phyloP scores from a whole-genome alignment of 768 basidiomycete genomes.

The Amanita muscaria region DNA sequence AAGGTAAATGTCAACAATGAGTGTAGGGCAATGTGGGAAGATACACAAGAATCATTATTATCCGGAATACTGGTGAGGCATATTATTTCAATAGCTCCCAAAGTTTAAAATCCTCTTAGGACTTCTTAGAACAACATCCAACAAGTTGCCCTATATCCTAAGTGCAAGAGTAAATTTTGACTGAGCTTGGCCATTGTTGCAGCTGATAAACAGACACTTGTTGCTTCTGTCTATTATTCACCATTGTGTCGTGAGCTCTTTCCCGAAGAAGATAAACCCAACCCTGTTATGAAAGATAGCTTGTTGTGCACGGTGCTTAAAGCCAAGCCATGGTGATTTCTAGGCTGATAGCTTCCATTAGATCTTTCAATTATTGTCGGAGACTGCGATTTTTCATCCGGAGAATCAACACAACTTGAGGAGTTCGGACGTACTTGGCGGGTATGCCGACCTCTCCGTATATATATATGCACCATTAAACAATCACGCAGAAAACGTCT shows the following conservation, averaged over 20 bases:
- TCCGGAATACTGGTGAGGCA: slow-evolving; percentile 42
- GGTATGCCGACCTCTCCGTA: slow-evolving; percentile 25
- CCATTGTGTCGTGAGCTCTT: slow-evolving; percentile 21
- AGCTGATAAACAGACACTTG: slow-evolving; percentile 24
- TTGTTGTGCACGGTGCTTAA: slow-evolving; percentile 7
- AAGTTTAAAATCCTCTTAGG: slow-evolving; percentile 15
- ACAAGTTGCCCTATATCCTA: slow-evolving; percentile 16
- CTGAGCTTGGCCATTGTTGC: slow-evolving; percentile 19
- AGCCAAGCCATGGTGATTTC: not conserved
- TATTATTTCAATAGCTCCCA: slow-evolving; percentile 16
- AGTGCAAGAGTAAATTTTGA: slow-evolving; percentile 13
- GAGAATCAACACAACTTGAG: slow-evolving; percentile 40
- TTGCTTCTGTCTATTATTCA: slow-evolving; percentile 14
- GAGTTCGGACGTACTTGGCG: slow-evolving; percentile 34
- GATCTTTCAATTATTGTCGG: slow-evolving; percentile 47
- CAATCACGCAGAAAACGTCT: slow-evolving; percentile 29
- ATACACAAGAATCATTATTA: slow-evolving; percentile 34
- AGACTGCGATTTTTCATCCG: slow-evolving; percentile 31
- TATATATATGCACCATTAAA: not conserved
- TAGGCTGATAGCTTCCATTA: slow-evolving; percentile 14
- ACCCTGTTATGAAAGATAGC: slow-evolving; percentile 5
- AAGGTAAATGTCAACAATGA: slow-evolving; percentile 22
- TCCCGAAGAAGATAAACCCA: slow-evolving; percentile 1
- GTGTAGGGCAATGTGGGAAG: slow-evolving; percentile 32
- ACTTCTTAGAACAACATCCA: slow-evolving; percentile 23